A percentile compares a stretch with the other conserved stretches of the same genome.
Evolutionary conservation across 352 stramenopile genomes (phyloP).

Genomic region (Globisporangium rhizosaccharum): DNA sequence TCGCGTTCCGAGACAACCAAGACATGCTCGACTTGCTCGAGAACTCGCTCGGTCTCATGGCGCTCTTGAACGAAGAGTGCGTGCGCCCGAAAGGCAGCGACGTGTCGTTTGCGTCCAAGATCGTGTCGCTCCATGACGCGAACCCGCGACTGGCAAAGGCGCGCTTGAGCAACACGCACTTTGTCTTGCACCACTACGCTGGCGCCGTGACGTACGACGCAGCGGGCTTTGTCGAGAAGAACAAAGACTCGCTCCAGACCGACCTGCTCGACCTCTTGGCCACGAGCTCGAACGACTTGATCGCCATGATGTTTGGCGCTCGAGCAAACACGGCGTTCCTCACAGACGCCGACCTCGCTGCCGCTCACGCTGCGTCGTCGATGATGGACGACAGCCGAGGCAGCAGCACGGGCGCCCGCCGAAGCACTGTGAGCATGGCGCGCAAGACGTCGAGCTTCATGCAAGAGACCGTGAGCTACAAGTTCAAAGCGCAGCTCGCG

Average conservation of each 20-base stretch:
- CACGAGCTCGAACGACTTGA: constrained; percentile 65
- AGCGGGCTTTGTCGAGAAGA: constrained; percentile 84
- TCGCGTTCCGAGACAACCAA: constrained; percentile 88
- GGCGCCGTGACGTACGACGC: constrained; percentile 77
- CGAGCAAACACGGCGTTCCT: constrained; percentile 43
- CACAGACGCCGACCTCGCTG: constrained; percentile 53
- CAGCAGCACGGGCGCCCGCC: constrained; percentile 17
- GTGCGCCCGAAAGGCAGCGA: constrained; percentile 86
- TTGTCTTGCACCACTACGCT: constrained; percentile 82
- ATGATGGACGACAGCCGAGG: constrained; percentile 28
- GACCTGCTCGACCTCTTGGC: constrained; percentile 68
- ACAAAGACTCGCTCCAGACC: constrained; percentile 80
- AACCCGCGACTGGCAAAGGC: constrained; percentile 77
- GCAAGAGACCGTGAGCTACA: constrained; percentile 87
- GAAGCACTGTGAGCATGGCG: constrained; percentile 25
- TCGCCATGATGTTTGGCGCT: constrained; percentile 68
- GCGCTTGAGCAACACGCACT: constrained; percentile 66
- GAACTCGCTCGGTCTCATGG: constrained; percentile 86
- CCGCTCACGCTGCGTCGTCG: constrained; percentile 37
- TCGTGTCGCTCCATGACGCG: constrained; percentile 75
- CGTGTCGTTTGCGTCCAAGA: constrained; percentile 84
- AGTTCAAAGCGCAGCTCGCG: constrained; percentile 86
- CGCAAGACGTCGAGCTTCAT: constrained; percentile 81
- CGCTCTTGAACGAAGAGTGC: constrained; percentile 89
- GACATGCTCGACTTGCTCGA: constrained; percentile 89